Percentiles rank a stretch among this genome's conserved stretches.
Evolutionary conservation across 2,329 filamentous ascomycete genomes (phyloP).

Genomic region (Monosporascus sp.): DNA sequence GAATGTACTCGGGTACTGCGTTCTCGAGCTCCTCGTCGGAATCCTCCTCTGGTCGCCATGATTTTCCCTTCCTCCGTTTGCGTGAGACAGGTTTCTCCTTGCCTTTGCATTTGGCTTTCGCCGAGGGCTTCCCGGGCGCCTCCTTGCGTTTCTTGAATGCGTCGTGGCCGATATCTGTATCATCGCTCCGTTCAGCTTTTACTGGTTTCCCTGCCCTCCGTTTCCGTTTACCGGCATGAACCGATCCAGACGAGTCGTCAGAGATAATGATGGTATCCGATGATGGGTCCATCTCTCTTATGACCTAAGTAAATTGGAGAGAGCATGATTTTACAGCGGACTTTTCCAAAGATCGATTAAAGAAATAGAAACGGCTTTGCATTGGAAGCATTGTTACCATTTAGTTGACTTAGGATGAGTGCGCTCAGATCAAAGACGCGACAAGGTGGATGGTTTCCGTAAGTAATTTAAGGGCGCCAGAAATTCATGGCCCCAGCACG

Average conservation of each 20-base stretch:
- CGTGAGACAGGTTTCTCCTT: slow-evolving; percentile 8
- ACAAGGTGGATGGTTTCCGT: not conserved
- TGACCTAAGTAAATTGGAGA: not conserved
- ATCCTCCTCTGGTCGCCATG: slow-evolving; percentile 24
- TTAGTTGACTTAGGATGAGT: not conserved
- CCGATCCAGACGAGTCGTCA: slow-evolving; percentile 20
- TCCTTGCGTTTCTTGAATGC: slow-evolving; percentile 19
- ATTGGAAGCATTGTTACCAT: not conserved
- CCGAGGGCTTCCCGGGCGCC: slow-evolving; percentile 5
- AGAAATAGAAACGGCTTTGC: not conserved
- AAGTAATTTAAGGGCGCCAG: not conserved
- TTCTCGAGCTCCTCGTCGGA: slow-evolving; percentile 40
- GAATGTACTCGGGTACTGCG: slow-evolving; percentile 68
- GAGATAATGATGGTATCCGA: slow-evolving; percentile 15
- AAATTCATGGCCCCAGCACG: not conserved
- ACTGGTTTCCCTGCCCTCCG: slow-evolving; percentile 1
- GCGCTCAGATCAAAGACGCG: not conserved
- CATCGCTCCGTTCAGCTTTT: slow-evolving; percentile 22
- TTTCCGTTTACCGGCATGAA: slow-evolving; percentile 21
- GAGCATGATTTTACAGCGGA: not conserved
- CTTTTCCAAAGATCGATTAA: not conserved
- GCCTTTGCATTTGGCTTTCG: slow-evolving; percentile 11
- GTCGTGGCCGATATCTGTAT: slow-evolving; percentile 14
- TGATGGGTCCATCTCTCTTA: slow-evolving; percentile 12
- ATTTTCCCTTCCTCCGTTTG: slow-evolving; percentile 6